Evolutionary conservation across 2,329 filamentous ascomycete species (phyloP), one percentile per base, ranked within the genome.

Genomic region (Capronia epimyces): DNA sequence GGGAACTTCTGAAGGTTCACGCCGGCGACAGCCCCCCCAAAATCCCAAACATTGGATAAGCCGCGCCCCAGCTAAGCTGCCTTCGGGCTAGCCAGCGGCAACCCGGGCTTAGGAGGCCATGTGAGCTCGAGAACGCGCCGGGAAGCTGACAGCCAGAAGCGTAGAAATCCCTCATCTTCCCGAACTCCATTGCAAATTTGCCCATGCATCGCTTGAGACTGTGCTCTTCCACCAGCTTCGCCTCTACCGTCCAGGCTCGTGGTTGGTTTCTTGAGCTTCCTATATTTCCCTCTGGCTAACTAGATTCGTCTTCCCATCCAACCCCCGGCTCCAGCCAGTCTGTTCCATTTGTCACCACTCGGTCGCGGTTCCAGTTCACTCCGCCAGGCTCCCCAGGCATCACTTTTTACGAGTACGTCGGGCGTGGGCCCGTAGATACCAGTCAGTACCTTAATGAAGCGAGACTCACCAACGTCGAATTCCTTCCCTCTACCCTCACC

Each of bases 391-490:
- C 22, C 12, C 37, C 39, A 54, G 51, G 51, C 51, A 57, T 47
- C 44, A 59, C 25, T 42, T 53, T 55, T 55, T 57, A 50, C 55
- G 55, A 59, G 52, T 59, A 56, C 56, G 53, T 48, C 40, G n/a
- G n/a, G n/a, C 44, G 44, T 3, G 29, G 36, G 52, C 34, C 43
- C 36, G 21, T 36, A 52, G 31, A 52, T 36, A 37, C 20, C 16
- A 48, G n/a, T 13, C 15, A 34, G 31, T 10, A 15, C 12, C n/a
- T 5, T 15, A 6, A 15, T 18, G 29, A 42, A 43, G 18, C 42
- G 24, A 27, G 24, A 8, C 31, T 49, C 36, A 39, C 27, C 27
- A 53, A 40, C 52, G 43, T 40, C 37, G 22, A 31, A 32, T 41
- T 18, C 34, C 34, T 43, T 32, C 34, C 29, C 29, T 47, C 40